A percentile compares a stretch with the other conserved stretches of the same genome.
phyloP scores from a whole-genome alignment of 495 filamentous ascomycete genomes.

The Paragyromitra xinjiangensis region DNA sequence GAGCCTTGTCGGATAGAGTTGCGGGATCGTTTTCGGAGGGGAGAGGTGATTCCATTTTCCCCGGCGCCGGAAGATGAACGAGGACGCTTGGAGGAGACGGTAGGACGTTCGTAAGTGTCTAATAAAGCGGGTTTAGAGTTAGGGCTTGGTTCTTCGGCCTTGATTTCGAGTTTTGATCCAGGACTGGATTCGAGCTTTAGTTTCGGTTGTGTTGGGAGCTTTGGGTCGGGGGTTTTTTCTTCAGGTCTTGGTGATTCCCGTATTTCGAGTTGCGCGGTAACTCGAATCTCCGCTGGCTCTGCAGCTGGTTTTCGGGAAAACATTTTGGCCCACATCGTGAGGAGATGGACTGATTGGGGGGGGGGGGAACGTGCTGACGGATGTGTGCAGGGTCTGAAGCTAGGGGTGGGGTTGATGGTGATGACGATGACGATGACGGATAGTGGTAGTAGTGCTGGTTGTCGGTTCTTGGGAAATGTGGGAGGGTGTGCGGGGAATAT shows the following conservation, averaged over 20 bases:
- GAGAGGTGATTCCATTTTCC: conserved; percentile 26
- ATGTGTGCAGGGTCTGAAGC: conserved; percentile 15
- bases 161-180: background rate
- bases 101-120: conserved; percentile 11
- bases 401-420: background rate
- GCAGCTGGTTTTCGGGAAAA: conserved; percentile 38
- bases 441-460: background rate
- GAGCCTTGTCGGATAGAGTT: conserved; percentile 21
- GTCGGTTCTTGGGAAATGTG: background rate
- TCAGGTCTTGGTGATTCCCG: conserved; percentile 2
- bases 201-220: background rate
- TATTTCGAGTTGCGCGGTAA: conserved; percentile 28
- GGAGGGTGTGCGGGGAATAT: background rate
- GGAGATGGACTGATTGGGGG: background rate
- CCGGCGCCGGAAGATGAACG: conserved; percentile 28
- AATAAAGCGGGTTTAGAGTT: background rate
- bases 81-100: conserved; percentile 38
- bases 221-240: background rate
- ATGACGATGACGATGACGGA: background rate
- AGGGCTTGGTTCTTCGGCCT: conserved; percentile 7
- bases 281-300: conserved; percentile 13
- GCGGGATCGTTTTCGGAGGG: conserved; percentile 33
- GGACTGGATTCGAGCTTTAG: conserved; percentile 3
- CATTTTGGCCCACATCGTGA: conserved; percentile 41
- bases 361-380: conserved; percentile 5